Conservation (phyloP, 1,139 yeast genomes). For the Pneumocystis oryctolagi region DNA sequence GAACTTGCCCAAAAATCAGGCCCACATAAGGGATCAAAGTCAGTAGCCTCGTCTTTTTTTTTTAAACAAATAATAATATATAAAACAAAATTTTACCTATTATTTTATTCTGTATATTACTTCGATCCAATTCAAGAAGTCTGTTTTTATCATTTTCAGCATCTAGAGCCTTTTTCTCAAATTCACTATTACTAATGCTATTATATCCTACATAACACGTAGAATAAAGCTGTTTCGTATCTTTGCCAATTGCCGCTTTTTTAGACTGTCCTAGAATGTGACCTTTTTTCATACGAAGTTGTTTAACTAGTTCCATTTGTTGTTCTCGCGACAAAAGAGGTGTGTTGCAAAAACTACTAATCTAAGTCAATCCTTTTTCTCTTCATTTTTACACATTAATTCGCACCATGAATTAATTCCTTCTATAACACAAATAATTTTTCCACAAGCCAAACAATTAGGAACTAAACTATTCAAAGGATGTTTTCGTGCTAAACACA, state of each 20-base stretch:
- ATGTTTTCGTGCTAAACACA: constrained; percentile 51
- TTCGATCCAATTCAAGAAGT: constrained; percentile 63
- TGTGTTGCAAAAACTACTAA: constrained; percentile 49
- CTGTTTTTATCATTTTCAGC: constrained; percentile 12
- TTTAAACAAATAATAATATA: neutral
- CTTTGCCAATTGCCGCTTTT: constrained; percentile 1
- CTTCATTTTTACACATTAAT: neutral
- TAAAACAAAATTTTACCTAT: constrained; percentile 26
- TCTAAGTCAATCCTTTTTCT: neutral
- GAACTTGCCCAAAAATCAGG: constrained; percentile 71
- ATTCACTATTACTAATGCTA: constrained; percentile 17
- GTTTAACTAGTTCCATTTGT: constrained; percentile 39
- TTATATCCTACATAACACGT: neutral
- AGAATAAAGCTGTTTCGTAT: constrained; percentile 5
- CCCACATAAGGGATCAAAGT: constrained; percentile 46
- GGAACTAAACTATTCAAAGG: constrained; percentile 84
- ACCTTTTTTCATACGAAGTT: constrained; percentile 28
- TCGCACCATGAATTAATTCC: constrained; percentile 62
- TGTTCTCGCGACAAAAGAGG: constrained; percentile 51
- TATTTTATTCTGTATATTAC: constrained; percentile 77
- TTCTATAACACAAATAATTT: constrained; percentile 76
- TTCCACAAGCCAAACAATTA: constrained; percentile 87
- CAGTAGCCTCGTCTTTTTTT: constrained; percentile 63
- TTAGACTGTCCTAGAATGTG: constrained; percentile 11
- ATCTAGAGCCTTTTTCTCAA: constrained; percentile 25